Base-by-base conservation (phyloP, 768 basidiomycete genomes). In the Boletus speciosus region DNA sequence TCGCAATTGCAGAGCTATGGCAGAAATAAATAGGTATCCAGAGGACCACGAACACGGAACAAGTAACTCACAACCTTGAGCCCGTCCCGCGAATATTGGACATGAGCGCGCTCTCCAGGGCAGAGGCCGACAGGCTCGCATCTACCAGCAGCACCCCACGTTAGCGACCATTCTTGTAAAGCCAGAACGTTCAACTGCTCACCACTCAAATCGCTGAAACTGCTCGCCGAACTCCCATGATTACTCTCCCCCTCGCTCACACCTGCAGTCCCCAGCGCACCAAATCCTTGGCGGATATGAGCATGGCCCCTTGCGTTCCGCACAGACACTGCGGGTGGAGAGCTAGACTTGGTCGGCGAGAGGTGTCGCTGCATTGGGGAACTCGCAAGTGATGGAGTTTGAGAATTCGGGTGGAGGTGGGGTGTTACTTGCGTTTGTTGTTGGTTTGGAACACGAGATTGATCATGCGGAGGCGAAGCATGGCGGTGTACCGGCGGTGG, bases 201-300 rank as follows among this genome's bases (percentile, higher is more conserved):
- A 90, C 91, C 90, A 62, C 91, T 93, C 41, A 93, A 64, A 64
- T 93, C 91, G 63, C 90, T 93, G 62, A 93, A 91, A 67, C 91
- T 84, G 7, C 90, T 91, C 0, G 89, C 81, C 40, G 85, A 82
- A 23, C 89, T 91, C 3, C 83, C 82, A 47, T 86, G 79, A 58
- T 75, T 82, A 60, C 86, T 87, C 41, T 77, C 78, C 51, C 81
- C 77, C 52, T 85, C 82, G 59, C 80, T 81, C 36, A 69, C 64
- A 39, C 67, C 72, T 35, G 75, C 62, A 40, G 73, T 52, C 69
- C 76, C 47, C 73, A 73, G 50, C 76, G 62, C 66, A n/a, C 65
- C 56, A 32, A 78, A 73, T 27, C 75, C 73, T 61, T 81, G 77
- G 19, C 78, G 75, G 49, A 74, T 69, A 54, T 81, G 77, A 8